These are phyloP conservation scores for Acanthamoeba lugdunensis DNA, from an alignment of 208 protist species.

Conservation along the genomic window DNA sequence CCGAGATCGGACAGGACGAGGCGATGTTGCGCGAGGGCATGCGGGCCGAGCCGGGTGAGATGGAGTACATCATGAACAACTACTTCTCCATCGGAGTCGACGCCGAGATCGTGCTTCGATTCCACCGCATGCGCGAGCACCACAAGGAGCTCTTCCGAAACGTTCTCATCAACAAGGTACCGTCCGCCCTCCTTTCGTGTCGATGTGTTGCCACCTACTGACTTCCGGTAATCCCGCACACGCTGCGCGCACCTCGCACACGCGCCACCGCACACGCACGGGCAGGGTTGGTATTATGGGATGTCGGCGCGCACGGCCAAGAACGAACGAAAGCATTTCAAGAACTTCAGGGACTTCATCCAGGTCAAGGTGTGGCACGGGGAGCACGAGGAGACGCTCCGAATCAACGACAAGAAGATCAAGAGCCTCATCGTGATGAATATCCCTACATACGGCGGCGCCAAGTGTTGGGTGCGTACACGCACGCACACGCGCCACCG, in stretches of 20 bases:
- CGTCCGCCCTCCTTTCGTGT: no score
- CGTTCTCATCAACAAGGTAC: slow-evolving; percentile 82
- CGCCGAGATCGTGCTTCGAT: slow-evolving; percentile 83
- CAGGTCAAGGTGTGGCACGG: slow-evolving; percentile 31
- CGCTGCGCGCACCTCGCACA: background rate
- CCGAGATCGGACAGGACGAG: slow-evolving; percentile 53
- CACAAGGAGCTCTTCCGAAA: slow-evolving; percentile 82
- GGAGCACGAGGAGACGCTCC: background rate
- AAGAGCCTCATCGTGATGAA: slow-evolving; percentile 73
- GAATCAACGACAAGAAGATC: slow-evolving; percentile 18
- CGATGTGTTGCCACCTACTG: background rate
- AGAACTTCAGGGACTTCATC: slow-evolving; percentile 17
- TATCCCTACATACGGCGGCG: slow-evolving; percentile 55
- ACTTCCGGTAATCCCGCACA: background rate
- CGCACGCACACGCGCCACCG: background rate
- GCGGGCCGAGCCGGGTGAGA: background rate
- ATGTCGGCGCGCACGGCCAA: slow-evolving; percentile 39
- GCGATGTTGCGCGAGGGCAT: slow-evolving; percentile 48
- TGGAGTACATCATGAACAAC: slow-evolving; percentile 82
- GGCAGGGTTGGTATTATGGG: slow-evolving; percentile 20
- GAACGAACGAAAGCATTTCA: slow-evolving; percentile 20
- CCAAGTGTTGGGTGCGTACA: slow-evolving; percentile 41
- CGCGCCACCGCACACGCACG: background rate
- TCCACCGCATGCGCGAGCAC: slow-evolving; percentile 82
- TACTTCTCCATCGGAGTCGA: slow-evolving; percentile 85